phyloP scores from a whole-genome alignment of 176 grass and related monocot species.

The Typha latifolia region DNA sequence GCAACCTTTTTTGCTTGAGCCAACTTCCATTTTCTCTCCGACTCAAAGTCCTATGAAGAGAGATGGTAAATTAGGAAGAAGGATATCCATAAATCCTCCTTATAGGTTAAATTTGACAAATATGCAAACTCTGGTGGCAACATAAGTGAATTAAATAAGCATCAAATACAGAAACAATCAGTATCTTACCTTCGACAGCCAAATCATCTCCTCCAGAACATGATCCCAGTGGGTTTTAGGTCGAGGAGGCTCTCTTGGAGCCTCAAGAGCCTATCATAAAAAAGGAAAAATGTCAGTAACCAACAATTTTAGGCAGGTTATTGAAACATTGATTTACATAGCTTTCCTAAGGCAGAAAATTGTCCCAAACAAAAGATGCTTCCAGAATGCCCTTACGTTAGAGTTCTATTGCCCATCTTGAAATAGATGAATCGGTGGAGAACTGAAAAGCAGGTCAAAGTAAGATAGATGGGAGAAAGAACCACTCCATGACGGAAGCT shows the following conservation, averaged over 20 bases:
- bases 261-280: constrained; percentile 66
- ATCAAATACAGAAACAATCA: constrained; percentile 1
- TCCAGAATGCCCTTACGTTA: too few species aligned
- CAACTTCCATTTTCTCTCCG: constrained; percentile 97
- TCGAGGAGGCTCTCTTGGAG: constrained; percentile 69
- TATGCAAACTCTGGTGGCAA: not conserved
- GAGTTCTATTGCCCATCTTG: too few species aligned
- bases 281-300: not conserved
- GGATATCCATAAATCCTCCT: not conserved
- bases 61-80: constrained; percentile 22
- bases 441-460: too few species aligned
- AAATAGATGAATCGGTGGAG: too few species aligned
- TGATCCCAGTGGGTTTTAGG: constrained; percentile 96
- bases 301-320: not conserved
- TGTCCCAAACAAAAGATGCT: too few species aligned
- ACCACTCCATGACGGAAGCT: too few species aligned
- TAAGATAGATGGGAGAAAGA: too few species aligned
- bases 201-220: constrained; percentile 89
- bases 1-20: constrained; percentile 90
- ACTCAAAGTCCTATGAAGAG: constrained; percentile 74
- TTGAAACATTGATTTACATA: not conserved
- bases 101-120: not conserved
- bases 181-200: constrained; percentile 72
- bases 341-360: too few species aligned
- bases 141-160: not conserved